Evolutionary conservation across 352 stramenopile species (phyloP).

Genomic region (Pythium monospermum): DNA sequence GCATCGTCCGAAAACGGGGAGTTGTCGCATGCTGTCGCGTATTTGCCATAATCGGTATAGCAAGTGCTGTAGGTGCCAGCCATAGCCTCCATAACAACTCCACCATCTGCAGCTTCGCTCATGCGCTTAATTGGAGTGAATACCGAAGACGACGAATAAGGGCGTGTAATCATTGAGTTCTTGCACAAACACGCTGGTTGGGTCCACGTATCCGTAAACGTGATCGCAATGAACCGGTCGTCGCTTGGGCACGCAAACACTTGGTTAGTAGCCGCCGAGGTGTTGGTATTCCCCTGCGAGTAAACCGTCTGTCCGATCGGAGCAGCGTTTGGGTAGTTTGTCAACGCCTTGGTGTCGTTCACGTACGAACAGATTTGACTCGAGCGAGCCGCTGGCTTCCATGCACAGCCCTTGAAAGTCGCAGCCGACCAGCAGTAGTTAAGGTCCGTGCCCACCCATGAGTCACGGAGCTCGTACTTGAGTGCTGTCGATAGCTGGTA

Average conservation of each 20-base stretch:
- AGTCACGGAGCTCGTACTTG: neutral
- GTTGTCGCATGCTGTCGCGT: no score
- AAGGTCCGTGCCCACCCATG: neutral
- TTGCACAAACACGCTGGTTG: no score
- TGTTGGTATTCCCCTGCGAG: neutral
- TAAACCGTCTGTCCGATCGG: neutral
- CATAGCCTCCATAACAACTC: no score
- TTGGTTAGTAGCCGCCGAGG: neutral
- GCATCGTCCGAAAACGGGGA: neutral
- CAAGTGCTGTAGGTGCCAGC: no score
- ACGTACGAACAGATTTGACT: neutral
- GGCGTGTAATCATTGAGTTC: no score
- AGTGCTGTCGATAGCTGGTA: neutral
- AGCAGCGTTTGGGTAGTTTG: neutral
- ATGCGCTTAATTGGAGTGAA: no score
- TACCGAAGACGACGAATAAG: no score
- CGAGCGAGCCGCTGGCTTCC: neutral
- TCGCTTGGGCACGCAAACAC: neutral
- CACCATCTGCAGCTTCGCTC: no score
- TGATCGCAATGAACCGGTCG: neutral
- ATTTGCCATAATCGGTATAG: no score
- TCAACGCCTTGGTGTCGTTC: neutral
- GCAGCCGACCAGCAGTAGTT: neutral
- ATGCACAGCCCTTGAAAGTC: neutral
- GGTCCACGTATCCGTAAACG: no score